Evolutionary conservation across 169 alveolate genomes (phyloP), one percentile per base, ranked within the genome.

Genomic region (Eimeria zaria): DNA sequence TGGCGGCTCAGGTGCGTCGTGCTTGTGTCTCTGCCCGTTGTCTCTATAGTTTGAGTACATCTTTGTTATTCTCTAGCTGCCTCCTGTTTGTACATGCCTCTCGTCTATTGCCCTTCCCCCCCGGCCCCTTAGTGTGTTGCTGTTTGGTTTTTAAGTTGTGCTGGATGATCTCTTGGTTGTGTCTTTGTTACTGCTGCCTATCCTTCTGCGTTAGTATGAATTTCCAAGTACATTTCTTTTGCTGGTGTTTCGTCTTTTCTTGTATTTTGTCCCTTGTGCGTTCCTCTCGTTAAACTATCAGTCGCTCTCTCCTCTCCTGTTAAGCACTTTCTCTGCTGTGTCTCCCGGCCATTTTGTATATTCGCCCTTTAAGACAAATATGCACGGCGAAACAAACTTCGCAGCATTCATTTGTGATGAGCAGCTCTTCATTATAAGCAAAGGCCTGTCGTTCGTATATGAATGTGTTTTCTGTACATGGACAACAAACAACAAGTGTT

Each of bases 1-100:
- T 85, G 92, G 92, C 62, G 62, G 78, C 81, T 85, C 46, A 30
- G 80, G 92, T 85, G 53, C 18, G 92, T 36, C 80, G 2, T 44
- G 87, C 24, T 76, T 44, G 33, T 20, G 36, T 39, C 18, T 55
- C 22, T 62, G 33, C 55, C 39, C 46, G 12, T n/a, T 36, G 27
- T 51, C n/a, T 36, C 36, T 16, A 30, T 14, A 81, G 16, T 30
- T 9, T 71, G 2, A 6, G 2, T 6, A 16, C 12, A 2, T 41
- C 4, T 74, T 8, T 20, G n/a, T 1, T 36, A 7, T 22, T 73
- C 27, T 41, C 5, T 60, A 18, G 51, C 58, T 14, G 85, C 41
- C 60, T 74, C n/a, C 8, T 44, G 22, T 27, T 44, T 76, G 60
- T 20, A 8, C 0, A 8, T 14, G 48, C 24, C 11, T 2, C 5